phyloP scores from a whole-genome alignment of 305 asterid genomes.

The Fraxinus dipetala region DNA sequence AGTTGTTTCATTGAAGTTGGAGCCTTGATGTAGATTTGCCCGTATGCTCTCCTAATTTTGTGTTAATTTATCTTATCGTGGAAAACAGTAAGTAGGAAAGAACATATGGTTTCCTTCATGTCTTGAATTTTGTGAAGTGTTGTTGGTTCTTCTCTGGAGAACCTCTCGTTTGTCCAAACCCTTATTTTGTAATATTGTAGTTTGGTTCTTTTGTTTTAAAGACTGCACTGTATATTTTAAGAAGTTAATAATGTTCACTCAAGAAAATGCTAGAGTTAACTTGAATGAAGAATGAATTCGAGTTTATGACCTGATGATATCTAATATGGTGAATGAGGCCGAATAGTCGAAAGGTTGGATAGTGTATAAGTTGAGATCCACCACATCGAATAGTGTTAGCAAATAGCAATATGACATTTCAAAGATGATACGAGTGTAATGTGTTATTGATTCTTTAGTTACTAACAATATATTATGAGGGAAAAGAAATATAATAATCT shows the following conservation, averaged over 20 bases:
- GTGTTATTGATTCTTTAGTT: neutral
- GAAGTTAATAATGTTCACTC: neutral
- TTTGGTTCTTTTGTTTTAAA: neutral
- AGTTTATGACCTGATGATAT: neutral
- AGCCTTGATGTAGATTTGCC: slow-evolving; percentile 64
- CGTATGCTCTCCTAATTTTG: slow-evolving; percentile 23
- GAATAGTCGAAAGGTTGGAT: neutral
- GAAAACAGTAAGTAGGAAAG: slow-evolving; percentile 29
- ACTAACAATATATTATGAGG: neutral
- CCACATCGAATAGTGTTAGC: neutral
- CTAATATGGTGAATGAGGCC: neutral
- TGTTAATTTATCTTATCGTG: slow-evolving; percentile 9
- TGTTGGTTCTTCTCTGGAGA: neutral
- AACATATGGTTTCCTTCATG: slow-evolving; percentile 2
- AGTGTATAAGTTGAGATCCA: neutral
- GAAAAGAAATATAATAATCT: neutral
- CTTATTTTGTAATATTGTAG: neutral
- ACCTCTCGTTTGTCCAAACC: neutral
- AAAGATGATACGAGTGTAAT: neutral
- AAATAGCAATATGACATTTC: neutral
- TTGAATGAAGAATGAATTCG: neutral
- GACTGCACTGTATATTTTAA: neutral
- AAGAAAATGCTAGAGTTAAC: neutral
- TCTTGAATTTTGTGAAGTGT: neutral
- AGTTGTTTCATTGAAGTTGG: slow-evolving; percentile 93